Conservation (phyloP, 2,329 filamentous ascomycete genomes). For the Dothiorella sarmentorum region DNA sequence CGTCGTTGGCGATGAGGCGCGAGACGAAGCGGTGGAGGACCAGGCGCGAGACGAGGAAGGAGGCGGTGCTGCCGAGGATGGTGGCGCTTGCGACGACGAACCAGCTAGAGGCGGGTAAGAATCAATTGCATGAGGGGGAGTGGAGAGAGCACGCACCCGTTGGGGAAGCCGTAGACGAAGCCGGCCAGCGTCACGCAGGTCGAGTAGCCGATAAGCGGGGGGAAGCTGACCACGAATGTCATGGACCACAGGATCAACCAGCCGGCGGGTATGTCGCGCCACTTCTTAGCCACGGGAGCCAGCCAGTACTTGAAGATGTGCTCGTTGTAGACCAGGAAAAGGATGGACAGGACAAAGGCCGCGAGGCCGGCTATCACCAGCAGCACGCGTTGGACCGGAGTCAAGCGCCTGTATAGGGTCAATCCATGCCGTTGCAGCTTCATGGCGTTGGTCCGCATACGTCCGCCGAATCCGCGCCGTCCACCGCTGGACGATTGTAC, state of each 20-base stretch:
- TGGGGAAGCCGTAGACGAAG: slow-evolving; percentile 68
- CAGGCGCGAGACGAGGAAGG: slow-evolving; percentile 78
- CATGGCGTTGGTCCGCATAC: slow-evolving; percentile 42
- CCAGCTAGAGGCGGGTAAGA: slow-evolving; percentile 59
- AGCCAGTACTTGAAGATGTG: slow-evolving; percentile 69
- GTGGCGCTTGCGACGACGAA: slow-evolving; percentile 77
- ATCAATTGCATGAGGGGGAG: not conserved
- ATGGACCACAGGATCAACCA: slow-evolving; percentile 72
- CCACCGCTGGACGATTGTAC: slow-evolving; percentile 9
- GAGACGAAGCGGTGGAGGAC: slow-evolving; percentile 76
- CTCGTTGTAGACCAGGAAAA: slow-evolving; percentile 76
- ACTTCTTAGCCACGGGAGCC: slow-evolving; percentile 68
- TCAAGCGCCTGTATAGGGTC: slow-evolving; percentile 54
- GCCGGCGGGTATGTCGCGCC: slow-evolving; percentile 70
- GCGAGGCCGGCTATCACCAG: slow-evolving; percentile 52
- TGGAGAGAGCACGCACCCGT: slow-evolving; percentile 55
- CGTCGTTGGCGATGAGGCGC: slow-evolving; percentile 75
- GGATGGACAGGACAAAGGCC: slow-evolving; percentile 55
- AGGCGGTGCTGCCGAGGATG: slow-evolving; percentile 70
- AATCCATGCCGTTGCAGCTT: slow-evolving; percentile 46
- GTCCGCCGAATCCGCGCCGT: slow-evolving; percentile 37
- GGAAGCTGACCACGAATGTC: slow-evolving; percentile 76
- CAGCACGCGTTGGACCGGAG: slow-evolving; percentile 60
- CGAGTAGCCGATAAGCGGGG: slow-evolving; percentile 83
- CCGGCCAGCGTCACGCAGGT: slow-evolving; percentile 68